Conservation (phyloP, 441 rosid species). For the Biscutella auriculata region DNA sequence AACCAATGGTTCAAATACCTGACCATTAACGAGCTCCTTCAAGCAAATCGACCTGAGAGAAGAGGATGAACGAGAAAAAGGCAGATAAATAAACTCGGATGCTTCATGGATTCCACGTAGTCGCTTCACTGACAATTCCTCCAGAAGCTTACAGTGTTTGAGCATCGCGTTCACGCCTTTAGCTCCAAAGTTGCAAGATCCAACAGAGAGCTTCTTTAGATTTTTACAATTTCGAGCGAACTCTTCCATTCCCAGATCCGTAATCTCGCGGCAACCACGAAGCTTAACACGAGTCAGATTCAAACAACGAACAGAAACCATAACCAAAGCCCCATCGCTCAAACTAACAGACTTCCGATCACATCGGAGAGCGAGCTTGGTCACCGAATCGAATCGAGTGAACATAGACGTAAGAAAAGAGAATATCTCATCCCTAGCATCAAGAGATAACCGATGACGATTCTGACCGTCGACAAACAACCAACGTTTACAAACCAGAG, state of each 20-base stretch:
- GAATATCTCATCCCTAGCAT: slow-evolving; percentile 33
- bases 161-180: slow-evolving; percentile 42
- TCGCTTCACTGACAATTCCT: slow-evolving; percentile 44
- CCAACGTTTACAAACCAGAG: slow-evolving; percentile 66
- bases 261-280: slow-evolving; percentile 55
- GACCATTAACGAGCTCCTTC: slow-evolving; percentile 52
- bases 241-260: slow-evolving; percentile 36
- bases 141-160: slow-evolving; percentile 34
- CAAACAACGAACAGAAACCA: slow-evolving; percentile 34
- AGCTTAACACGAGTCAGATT: slow-evolving; percentile 43
- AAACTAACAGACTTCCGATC: slow-evolving; percentile 39
- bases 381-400: slow-evolving; percentile 35
- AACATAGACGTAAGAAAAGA: slow-evolving; percentile 25
- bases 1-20: slow-evolving; percentile 40
- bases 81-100: too few species aligned
- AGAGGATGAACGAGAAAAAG: too few species aligned
- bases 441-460: slow-evolving; percentile 41
- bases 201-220: slow-evolving; percentile 36
- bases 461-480: slow-evolving; percentile 48
- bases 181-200: slow-evolving; percentile 44
- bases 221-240: slow-evolving; percentile 34
- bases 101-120: too few species aligned
- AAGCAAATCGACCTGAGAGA: slow-evolving; percentile 40
- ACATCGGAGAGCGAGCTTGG: slow-evolving; percentile 45
- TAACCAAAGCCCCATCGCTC: slow-evolving; percentile 36